Conservation (phyloP, 139 green algal genomes). For the Zygnema circumcarinatum region DNA sequence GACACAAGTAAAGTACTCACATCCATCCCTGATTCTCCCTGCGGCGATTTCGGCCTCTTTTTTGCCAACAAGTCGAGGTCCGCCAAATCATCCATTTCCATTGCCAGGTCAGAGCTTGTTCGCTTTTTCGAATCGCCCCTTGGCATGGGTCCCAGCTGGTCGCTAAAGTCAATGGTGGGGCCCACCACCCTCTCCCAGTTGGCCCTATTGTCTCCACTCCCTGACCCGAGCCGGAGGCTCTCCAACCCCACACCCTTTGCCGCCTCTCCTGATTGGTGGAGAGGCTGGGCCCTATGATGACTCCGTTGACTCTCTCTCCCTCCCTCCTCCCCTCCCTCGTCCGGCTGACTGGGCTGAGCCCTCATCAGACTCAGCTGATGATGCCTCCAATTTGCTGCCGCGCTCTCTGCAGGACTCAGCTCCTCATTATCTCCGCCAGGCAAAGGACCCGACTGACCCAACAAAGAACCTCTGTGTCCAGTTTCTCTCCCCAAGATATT, state of each 20-base stretch:
- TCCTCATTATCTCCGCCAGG: neutral
- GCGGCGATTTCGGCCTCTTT: constrained; percentile 11
- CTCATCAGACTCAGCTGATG: no score
- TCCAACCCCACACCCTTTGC: neutral
- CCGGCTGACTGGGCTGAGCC: neutral
- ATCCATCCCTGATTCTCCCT: neutral
- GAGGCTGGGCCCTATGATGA: no score
- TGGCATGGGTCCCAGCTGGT: constrained; percentile 11
- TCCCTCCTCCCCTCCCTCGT: neutral
- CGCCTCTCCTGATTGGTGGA: neutral
- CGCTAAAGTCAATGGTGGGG: constrained; percentile 21
- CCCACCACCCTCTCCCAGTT: neutral
- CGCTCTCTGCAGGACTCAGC: neutral
- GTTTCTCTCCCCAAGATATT: neutral
- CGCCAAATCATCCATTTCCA: neutral
- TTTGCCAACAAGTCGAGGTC: constrained; percentile 2
- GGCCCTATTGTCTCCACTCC: neutral
- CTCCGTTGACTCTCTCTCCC: neutral
- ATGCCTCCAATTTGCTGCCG: neutral
- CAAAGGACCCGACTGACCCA: neutral
- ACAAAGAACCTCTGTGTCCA: neutral
- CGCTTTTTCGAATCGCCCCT: constrained; percentile 2
- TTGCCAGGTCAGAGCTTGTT: neutral
- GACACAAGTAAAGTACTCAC: no score
- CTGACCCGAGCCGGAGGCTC: neutral